phyloP scores from a whole-genome alignment of 202 grass and related monocot species.

The Schoenoplectus triqueter region DNA sequence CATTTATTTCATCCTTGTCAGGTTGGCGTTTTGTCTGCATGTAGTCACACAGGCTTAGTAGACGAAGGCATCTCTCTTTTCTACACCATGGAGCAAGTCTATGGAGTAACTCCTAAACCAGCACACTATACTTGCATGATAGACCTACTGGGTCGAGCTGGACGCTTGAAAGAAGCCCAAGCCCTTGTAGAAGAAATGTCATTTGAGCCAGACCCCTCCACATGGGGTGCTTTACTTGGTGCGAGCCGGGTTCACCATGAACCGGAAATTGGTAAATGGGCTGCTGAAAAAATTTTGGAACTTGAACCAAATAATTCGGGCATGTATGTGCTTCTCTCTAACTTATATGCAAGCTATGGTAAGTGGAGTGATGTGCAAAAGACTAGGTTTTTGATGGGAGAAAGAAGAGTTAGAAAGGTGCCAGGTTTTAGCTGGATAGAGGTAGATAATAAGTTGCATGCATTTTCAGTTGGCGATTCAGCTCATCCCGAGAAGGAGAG shows the following conservation, averaged over 20 bases:
- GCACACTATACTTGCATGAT: conserved; percentile 97
- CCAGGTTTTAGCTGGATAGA: conserved; percentile 97
- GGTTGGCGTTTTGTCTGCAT: conserved; percentile 85
- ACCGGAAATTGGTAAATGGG: conserved; percentile 67
- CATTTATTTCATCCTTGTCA: conserved; percentile 46
- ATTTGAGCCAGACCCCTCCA: conserved; percentile 78
- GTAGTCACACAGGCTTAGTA: conserved; percentile 84
- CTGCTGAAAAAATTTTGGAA: conserved; percentile 88
- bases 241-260: conserved; percentile 92
- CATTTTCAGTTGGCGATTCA: conserved; percentile 73
- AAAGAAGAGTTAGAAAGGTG: conserved; percentile 71
- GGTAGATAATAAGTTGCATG: conserved; percentile 78
- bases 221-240: conserved; percentile 92
- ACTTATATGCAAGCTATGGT: conserved; percentile 79
- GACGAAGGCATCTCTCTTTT: conserved; percentile 86
- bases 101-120: conserved; percentile 70
- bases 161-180: conserved; percentile 71
- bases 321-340: conserved; percentile 97
- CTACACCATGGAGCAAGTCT: conserved; percentile 65
- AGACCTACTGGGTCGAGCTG: conserved; percentile 82
- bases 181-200: conserved; percentile 77
- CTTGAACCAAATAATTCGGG: conserved; percentile 87
- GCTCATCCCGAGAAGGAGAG: conserved; percentile 80
- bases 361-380: conserved; percentile 79
- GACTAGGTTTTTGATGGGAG: conserved; percentile 81